phyloP scores from a whole-genome alignment of 202 grass and related monocot genomes.

The Panicum hallii region DNA sequence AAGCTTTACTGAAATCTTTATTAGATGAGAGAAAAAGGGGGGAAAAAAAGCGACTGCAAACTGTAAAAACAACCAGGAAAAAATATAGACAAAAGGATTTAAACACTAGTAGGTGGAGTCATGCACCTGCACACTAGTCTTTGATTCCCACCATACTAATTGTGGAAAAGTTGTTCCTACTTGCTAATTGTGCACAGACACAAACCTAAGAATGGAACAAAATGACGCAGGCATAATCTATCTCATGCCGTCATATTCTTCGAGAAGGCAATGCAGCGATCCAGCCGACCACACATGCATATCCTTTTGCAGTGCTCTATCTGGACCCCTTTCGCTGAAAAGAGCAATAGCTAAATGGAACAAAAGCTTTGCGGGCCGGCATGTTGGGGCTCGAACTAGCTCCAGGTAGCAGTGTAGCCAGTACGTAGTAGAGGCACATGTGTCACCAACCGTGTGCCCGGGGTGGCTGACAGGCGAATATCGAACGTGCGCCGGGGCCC shows the following conservation, averaged over 20 bases:
- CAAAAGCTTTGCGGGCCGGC: not conserved
- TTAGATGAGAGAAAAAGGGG: no score
- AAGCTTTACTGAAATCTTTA: no score
- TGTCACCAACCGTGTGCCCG: constrained; percentile 32
- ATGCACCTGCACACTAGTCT: no score
- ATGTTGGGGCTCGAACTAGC: not conserved
- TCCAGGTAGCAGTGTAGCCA: not conserved
- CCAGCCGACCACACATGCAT: not conserved
- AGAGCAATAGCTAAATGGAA: not conserved
- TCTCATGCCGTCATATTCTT: not conserved
- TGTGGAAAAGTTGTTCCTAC: no score
- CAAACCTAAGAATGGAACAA: no score
- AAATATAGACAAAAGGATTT: no score
- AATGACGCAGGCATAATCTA: no score
- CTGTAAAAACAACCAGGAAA: no score
- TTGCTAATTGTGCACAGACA: no score
- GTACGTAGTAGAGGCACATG: constrained; percentile 6
- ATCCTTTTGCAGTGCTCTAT: not conserved
- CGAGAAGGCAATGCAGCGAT: not conserved
- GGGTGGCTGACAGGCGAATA: constrained; percentile 39
- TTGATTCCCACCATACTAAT: no score
- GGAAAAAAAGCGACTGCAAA: no score
- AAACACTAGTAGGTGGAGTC: no score
- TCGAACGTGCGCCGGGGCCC: constrained; percentile 18
- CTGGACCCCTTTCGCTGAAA: not conserved